These are phyloP conservation scores for Aspergillus latus DNA, from an alignment of 2,329 filamentous ascomycete species.

Conservation along the genomic window DNA sequence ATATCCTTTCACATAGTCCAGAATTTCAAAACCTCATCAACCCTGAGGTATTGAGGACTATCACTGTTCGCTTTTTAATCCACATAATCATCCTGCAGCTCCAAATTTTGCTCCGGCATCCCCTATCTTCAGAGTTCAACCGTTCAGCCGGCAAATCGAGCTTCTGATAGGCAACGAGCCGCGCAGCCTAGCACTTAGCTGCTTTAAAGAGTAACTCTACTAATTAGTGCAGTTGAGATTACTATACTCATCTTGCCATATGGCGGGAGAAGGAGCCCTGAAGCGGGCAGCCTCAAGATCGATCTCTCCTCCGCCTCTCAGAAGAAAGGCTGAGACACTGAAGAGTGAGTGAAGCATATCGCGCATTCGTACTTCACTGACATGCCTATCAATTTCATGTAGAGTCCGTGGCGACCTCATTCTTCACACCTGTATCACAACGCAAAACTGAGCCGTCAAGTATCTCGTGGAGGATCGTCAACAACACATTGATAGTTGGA, in stretches of 20 bases:
- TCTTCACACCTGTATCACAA: slow-evolving; percentile 84
- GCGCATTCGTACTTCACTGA: background rate
- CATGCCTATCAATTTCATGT: background rate
- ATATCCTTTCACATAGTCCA: background rate
- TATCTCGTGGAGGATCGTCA: slow-evolving; percentile 62
- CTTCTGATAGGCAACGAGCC: too few species aligned
- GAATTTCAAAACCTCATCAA: background rate
- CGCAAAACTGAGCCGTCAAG: slow-evolving; percentile 73
- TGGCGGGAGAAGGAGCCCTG: slow-evolving; percentile 26
- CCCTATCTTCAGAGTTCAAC: too few species aligned
- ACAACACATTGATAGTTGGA: slow-evolving; percentile 73
- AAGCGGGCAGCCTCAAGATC: slow-evolving; percentile 43
- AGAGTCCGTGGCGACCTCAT: slow-evolving; percentile 66
- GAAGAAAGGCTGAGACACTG: slow-evolving; percentile 55
- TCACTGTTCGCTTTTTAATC: background rate
- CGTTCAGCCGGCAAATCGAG: too few species aligned
- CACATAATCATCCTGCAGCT: too few species aligned
- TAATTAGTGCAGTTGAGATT: too few species aligned
- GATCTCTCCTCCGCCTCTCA: slow-evolving; percentile 59
- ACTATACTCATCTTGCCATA: slow-evolving; percentile 19
- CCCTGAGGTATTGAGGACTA: background rate
- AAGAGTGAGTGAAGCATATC: slow-evolving; percentile 46
- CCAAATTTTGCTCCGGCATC: too few species aligned
- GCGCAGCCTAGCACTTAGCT: too few species aligned
- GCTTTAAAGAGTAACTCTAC: too few species aligned